phyloP scores from a whole-genome alignment of 257 asterid species.

The Salvia splendens region DNA sequence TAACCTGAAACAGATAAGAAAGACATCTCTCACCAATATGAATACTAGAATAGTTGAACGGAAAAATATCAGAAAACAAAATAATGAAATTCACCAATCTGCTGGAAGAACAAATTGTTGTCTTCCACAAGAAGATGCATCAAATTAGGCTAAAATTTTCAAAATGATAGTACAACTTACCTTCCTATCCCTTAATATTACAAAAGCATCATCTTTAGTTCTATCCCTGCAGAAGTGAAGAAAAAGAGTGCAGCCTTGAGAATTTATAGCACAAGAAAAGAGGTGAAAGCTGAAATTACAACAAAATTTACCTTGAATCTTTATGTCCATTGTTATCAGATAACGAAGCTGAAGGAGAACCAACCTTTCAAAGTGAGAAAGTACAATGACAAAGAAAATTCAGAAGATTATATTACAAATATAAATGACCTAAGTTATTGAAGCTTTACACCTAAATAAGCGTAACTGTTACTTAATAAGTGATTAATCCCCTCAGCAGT shows the following conservation, averaged over 20 bases:
- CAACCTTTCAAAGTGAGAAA: slow-evolving; percentile 41
- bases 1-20: slow-evolving; percentile 56
- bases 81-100: background rate
- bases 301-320: slow-evolving; percentile 53
- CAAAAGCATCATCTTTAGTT: slow-evolving; percentile 54
- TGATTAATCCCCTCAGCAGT: background rate
- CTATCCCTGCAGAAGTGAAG: slow-evolving; percentile 45
- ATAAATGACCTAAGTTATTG: slow-evolving; percentile 6
- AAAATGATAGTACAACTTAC: slow-evolving; percentile 35
- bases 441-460: slow-evolving; percentile 14
- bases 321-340: slow-evolving; percentile 61
- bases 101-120: slow-evolving; percentile 3
- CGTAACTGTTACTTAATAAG: background rate
- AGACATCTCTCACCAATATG: slow-evolving; percentile 22
- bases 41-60: background rate
- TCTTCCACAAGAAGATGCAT: slow-evolving; percentile 5
- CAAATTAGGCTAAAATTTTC: slow-evolving; percentile 2
- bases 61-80: background rate
- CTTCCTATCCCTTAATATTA: slow-evolving; percentile 72
- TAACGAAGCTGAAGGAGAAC: slow-evolving; percentile 39
- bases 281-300: background rate
- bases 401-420: background rate
- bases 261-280: slow-evolving; percentile 17
- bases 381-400: background rate
- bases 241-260: slow-evolving; percentile 28